Evolutionary conservation across 352 stramenopile species (phyloP), one percentile per base, ranked within the genome.

Genomic region (Blastocystis hominis): DNA sequence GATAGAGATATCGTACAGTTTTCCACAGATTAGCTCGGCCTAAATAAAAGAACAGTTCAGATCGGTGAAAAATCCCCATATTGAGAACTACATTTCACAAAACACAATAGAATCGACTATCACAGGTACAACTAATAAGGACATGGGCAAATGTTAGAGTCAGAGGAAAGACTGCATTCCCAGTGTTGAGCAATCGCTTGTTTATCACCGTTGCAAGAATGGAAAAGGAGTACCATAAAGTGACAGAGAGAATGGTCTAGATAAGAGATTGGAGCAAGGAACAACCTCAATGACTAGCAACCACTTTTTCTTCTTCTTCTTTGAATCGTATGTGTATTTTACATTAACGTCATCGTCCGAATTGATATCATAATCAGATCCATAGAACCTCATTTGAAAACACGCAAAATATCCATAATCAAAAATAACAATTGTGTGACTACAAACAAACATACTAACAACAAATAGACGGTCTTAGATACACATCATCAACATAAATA

Each of bases 21-120:
- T 54, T 17, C 4, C 50, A 47, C 2, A 84, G 7, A 30, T 84
- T 68, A 10, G 68, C 10, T 30, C 53, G 59, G 15, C 62, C 68
- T 17, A 64, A 50, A 47, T 68, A 84, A 68, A 84, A 84, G 13
- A 15, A 17, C 55, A 84, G 36, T 53, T 84, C 72, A 4, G 42
- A 1, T 38, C 20, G 13, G 68, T 84, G 72, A 46, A 84, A 84
- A 42, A 84, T 10, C 34, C 44, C 24, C 44, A 84, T 64, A 47
- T 84, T 84, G 20, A 84, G 17, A 68, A 84, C 72, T 84, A 84
- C 34, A 24, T 59, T 20, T n/a, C 10, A 59, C 10, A n/a, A n/a
- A 59, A 59, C 34, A 68, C 20, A 68, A 1, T 78, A n/a, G 1
- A 36, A 7, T 5, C 17, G 36, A 72, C 62, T 46, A 44, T 72